Base-by-base conservation (phyloP, 441 rosid genomes). In the Jatropha podagrica region DNA sequence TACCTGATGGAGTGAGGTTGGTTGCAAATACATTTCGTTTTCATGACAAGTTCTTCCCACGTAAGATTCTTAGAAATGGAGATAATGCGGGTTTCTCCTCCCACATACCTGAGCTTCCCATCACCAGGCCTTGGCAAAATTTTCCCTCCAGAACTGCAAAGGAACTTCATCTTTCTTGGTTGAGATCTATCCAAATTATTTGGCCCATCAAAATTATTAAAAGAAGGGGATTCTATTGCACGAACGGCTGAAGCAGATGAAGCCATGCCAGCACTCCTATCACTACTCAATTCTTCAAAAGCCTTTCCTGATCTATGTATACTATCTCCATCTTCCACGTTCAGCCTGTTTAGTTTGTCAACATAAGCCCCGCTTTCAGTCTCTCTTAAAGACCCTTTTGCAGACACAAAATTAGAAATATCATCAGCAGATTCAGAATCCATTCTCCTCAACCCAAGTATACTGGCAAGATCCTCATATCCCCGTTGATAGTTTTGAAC, bases 141-240 rank as follows among this genome's bases (percentile, higher is more conserved):
- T 86, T 84, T 88, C 18, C 97, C 97, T 74, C 97, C 97, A 85
- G 83, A 89, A 77, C 97, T 92, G 86, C 94, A 92, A 46, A 92
- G 87, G 74, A 87, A 81, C 86, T 91, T 92, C 75, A 88, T 79
- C 63, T 79, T 86, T 59, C 86, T 83, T 9, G 68, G 73, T 52
- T 74, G 85, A 74, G 83, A 74, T 65, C 77, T 76, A 65, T 79
- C 83, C 0, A 79, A 78, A 74, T 69, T 80, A 73, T 67, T 82
- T 62, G 77, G 67, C 51, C 83, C 82, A 46, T 79, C 68, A 65
- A 42, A 75, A 76, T 75, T 76, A 75, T 72, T 80, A 44, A 84
- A 69, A 75, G 71, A 79, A 78, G 77, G 72, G 75, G 82, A 82
- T 77, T 83, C 87, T 10, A 54, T 64, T 41, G 56, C 69, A 73